Evolutionary conservation across 176 grass and related monocot species (phyloP).

Genomic region (Thalia dealbata): DNA sequence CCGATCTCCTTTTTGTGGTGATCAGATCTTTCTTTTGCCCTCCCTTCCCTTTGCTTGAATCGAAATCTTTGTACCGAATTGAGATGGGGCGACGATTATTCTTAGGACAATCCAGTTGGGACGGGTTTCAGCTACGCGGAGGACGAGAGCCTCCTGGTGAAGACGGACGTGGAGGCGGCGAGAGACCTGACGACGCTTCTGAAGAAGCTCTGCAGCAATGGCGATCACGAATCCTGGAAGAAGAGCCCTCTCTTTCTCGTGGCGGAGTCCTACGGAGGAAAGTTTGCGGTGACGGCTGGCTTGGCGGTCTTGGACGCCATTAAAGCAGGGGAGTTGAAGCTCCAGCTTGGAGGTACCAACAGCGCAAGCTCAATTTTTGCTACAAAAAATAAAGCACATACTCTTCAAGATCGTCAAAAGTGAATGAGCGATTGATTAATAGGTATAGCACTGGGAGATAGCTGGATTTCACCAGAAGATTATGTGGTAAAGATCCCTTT

Average conservation of each 20-base stretch:
- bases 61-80: too few relatives aligned
- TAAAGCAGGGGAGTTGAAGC: slow-evolving; percentile 39
- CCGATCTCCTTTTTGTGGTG: slow-evolving; percentile 80
- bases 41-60: background rate
- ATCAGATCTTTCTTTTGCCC: background rate
- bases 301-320: slow-evolving; percentile 36
- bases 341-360: slow-evolving; percentile 61
- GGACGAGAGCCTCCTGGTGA: slow-evolving; percentile 47
- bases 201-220: slow-evolving; percentile 33
- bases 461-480: slow-evolving; percentile 79
- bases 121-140: slow-evolving; percentile 84
- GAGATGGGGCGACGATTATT: background rate
- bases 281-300: slow-evolving; percentile 54
- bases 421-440: too few relatives aligned
- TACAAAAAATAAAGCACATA: too few relatives aligned
- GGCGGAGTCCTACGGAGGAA: slow-evolving; percentile 78
- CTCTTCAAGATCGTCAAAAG: too few relatives aligned
- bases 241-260: slow-evolving; percentile 59
- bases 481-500: slow-evolving; percentile 28
- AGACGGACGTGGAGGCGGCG: slow-evolving; percentile 43
- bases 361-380: too few relatives aligned
- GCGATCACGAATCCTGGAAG: slow-evolving; percentile 29
- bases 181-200: slow-evolving; percentile 38
- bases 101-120: slow-evolving; percentile 83
- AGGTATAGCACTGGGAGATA: slow-evolving; percentile 69